Evolutionary conservation across 2,329 filamentous ascomycete species (phyloP), one percentile per base, ranked within the genome.

Genomic region (Colletotrichum siamense): DNA sequence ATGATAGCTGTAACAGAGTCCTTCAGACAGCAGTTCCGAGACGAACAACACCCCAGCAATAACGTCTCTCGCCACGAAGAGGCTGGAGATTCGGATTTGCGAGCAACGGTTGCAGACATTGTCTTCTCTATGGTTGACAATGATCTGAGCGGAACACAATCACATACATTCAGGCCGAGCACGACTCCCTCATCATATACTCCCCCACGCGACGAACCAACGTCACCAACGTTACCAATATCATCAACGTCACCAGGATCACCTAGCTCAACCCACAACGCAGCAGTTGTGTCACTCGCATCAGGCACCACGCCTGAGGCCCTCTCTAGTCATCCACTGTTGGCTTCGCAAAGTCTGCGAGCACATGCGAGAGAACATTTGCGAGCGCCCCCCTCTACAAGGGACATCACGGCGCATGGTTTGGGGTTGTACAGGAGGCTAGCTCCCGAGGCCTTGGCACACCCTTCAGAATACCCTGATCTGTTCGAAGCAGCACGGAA

Each of bases 1-100:
- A 76, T 69, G 73, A 69, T 76, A 74, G 70, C 64, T 30, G 64
- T 62, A 15, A 76, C 70, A 13, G 70, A 76, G 49, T 74, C 70
- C 8, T 76, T 65, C 32, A 64, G 64, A 64, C 63, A 73, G 22
- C 64, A 73, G 9, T 73, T 76, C n/a, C 36, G 63, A 44, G 32
- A 62, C 16, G 61, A 57, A 34, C 64, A 69, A 8, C 18, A 26
- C n/a, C 39, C 26, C 15, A 63, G 26, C 16, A 22, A 34, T 28
- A 16, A 30, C 16, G 8, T 22, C 4, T 34, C 16, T 18, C 26
- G 49, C 16, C 26, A 26, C 16, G 44, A 52, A 24, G 61, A 24
- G 12, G 24, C 30, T 15, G 34, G 36, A 44, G 16, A 63, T 18
- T 24, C 24, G 15, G 55, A 24, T 24, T 73, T n/a, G 62, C 36